phyloP scores from a whole-genome alignment of 1,139 yeast species.

The Kurtzmaniella quercitrusa region DNA sequence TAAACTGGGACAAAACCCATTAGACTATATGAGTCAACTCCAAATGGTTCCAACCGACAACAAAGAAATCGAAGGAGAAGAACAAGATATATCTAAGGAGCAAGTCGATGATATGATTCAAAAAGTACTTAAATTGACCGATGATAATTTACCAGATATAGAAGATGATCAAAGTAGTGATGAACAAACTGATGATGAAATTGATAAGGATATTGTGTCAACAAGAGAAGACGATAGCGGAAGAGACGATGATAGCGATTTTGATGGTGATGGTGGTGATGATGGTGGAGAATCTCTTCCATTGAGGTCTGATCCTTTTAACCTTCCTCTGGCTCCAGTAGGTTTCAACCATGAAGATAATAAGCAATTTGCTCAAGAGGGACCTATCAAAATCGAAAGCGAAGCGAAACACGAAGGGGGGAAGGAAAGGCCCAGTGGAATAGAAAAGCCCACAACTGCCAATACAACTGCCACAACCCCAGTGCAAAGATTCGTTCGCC shows the following conservation, averaged over 20 bases:
- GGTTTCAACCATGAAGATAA: background rate
- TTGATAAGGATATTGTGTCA: background rate
- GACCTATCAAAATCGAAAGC: background rate
- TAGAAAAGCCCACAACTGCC: no score
- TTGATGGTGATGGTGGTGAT: constrained; percentile 5
- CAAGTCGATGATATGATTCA: constrained; percentile 13
- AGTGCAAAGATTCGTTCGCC: background rate
- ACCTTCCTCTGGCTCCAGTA: background rate
- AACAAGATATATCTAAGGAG: constrained; percentile 5
- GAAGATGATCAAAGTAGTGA: background rate
- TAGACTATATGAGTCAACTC: constrained; percentile 11
- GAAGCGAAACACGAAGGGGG: background rate
- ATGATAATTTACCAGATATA: constrained; percentile 4
- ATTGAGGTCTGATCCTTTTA: background rate
- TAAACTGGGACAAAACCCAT: constrained; percentile 16
- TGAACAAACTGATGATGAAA: background rate
- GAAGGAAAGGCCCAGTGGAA: no score
- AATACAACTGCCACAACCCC: background rate
- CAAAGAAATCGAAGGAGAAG: constrained; percentile 4
- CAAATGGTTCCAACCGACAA: constrained; percentile 6
- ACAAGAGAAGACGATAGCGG: no score
- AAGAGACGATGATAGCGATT: no score
- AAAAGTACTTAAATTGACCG: constrained; percentile 10
- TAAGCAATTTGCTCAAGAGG: background rate
- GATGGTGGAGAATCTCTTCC: constrained; percentile 2